Percentiles rank a stretch among this genome's conserved stretches.
Evolutionary conservation across 2,329 filamentous ascomycete species (phyloP).

Genomic region (Arachnomyces sp.): DNA sequence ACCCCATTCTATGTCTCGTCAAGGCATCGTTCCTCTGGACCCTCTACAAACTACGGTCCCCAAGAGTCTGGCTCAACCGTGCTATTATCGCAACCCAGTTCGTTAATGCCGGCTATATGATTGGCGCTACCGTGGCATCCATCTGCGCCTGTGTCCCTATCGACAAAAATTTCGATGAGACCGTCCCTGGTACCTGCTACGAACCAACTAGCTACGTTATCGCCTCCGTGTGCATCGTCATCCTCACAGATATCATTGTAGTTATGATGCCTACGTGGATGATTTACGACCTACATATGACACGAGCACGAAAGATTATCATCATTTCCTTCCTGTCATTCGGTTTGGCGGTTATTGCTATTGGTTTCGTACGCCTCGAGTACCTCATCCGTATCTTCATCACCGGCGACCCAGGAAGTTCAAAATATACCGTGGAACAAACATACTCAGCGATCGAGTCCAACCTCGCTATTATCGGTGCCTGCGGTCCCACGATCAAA

Average conservation of each 20-base stretch:
- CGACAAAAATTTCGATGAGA: neutral
- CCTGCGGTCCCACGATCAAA: neutral
- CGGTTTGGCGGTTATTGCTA: constrained; percentile 16
- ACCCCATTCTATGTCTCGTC: constrained; percentile 1
- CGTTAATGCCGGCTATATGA: neutral
- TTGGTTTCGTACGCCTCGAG: constrained; percentile 22
- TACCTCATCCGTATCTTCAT: constrained; percentile 18
- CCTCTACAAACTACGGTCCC: neutral
- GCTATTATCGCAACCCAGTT: neutral
- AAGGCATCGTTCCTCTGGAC: constrained; percentile 2
- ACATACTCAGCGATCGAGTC: neutral
- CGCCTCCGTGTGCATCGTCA: neutral
- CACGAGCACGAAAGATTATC: neutral
- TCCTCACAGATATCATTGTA: neutral
- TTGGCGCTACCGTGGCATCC: neutral
- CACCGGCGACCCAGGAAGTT: neutral
- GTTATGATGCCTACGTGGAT: neutral
- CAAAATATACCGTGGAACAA: neutral
- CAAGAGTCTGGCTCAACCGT: neutral
- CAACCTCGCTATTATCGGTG: constrained; percentile 2
- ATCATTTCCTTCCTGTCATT: neutral
- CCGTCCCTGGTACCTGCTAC: neutral
- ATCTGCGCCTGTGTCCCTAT: neutral
- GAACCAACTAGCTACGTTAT: neutral
- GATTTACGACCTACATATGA: constrained; percentile 1